Evolutionary conservation across 2,329 filamentous ascomycete genomes (phyloP), one percentile per base, ranked within the genome.

Genomic region (Lasiodiplodia theobromae): DNA sequence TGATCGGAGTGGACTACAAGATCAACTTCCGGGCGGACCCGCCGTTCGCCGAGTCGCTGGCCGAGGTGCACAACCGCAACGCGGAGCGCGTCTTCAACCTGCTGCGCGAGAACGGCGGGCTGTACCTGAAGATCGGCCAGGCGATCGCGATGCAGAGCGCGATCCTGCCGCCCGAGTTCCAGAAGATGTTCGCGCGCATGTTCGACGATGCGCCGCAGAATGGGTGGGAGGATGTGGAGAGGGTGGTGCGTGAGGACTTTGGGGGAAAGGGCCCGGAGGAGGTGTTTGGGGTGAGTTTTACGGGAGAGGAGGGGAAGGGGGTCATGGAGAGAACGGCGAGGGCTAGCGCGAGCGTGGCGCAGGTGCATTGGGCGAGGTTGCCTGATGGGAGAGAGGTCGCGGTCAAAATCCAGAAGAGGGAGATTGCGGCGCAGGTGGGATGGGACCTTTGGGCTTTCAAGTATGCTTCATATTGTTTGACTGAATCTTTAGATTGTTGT

Each of bases 101-200:
- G 71, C 85, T 98, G 72, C 87, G 92, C 31, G 84, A 88, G 67
- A 99, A 99, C 85, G 95, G 96, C 70, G 96, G 96, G 0, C 82
- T 99, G 21, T 99, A 98, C 77, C 85, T 98, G 77, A 99, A 99
- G 86, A 97, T 99, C 69, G 96, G 96, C 0, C 96, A 99, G 84
- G 96, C 96, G 4, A 95, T 99, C 73, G 96, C 95, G 16, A 98
- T 98, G 96, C 96, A 99, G 84, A 95, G 92, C 73, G 95, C 95
- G 0, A 90, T 98, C 31, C 82, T 99, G 70, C 96, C 96, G 31
- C 92, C 94, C 0, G 94, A 97, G 80, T 98, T 98, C 74, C 94
- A 97, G 83, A 90, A 91, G 75, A 98, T 97, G 94, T 99, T 99
- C 77, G 86, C 91, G 25, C 88, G 91, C 75, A 97, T 99, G 93